These are phyloP conservation scores for Chlorella sp. DNA, from an alignment of 139 green algal species.

Conservation along the genomic window DNA sequence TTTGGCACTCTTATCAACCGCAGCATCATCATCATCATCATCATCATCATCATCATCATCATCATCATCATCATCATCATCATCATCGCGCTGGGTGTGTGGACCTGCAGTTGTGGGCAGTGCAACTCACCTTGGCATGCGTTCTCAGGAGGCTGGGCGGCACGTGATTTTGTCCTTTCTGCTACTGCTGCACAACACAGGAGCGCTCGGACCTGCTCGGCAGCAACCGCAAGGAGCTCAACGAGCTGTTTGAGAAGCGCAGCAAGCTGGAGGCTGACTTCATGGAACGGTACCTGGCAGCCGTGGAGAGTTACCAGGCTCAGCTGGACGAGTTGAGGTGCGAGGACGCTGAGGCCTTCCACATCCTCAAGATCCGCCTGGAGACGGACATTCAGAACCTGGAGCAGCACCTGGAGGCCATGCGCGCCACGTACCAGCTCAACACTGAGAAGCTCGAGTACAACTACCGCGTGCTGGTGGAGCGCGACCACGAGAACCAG, in stretches of 20 bases:
- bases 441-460: constrained; percentile 91
- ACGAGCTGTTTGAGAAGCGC: constrained; percentile 50
- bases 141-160: too few species aligned
- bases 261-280: constrained; percentile 40
- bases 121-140: too few species aligned
- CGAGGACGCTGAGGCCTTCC: constrained; percentile 74
- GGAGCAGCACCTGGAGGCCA: constrained; percentile 77
- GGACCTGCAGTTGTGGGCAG: too few species aligned
- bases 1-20: neutral
- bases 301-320: constrained; percentile 37
- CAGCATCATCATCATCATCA: too few species aligned
- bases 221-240: constrained; percentile 56
- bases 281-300: constrained; percentile 43
- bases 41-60: too few species aligned
- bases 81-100: neutral
- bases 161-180: too few species aligned
- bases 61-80: too few species aligned
- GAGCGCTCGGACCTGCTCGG: constrained; percentile 56
- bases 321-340: neutral
- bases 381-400: constrained; percentile 80
- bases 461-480: constrained; percentile 79
- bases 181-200: too few species aligned
- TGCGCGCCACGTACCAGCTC: constrained; percentile 81
- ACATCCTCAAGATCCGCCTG: constrained; percentile 77
- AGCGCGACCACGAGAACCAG: constrained; percentile 46